A percentile compares a stretch with the other conserved stretches of the same genome.
Conservation (phyloP, 129 eudicot species). For the Flaveria sonorensis region DNA sequence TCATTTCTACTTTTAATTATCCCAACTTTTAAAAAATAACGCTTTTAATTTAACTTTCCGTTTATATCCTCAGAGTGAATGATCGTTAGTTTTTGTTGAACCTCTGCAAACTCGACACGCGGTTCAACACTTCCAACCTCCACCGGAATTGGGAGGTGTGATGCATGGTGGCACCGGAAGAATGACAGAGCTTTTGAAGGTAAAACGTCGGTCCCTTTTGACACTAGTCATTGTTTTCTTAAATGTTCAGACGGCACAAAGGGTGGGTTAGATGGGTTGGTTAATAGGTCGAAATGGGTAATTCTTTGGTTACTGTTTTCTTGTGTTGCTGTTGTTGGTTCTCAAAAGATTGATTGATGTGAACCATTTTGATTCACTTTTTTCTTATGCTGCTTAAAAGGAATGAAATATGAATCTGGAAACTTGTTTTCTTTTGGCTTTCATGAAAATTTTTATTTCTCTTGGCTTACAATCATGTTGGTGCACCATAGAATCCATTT, state of each 20-base stretch:
- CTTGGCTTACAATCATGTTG: background rate
- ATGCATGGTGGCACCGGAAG: slow-evolving; percentile 62
- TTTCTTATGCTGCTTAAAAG: slow-evolving; percentile 15
- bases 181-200: slow-evolving; percentile 93
- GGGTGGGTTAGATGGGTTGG: background rate
- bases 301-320: no score
- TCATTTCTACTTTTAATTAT: no score
- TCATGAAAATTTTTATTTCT: background rate
- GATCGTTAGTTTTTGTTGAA: slow-evolving; percentile 24
- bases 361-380: slow-evolving; percentile 75
- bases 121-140: slow-evolving; percentile 41
- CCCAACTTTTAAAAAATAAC: no score
- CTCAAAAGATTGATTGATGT: no score
- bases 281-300: background rate
- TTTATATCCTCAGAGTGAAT: no score
- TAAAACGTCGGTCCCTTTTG: slow-evolving; percentile 19
- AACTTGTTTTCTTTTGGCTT: slow-evolving; percentile 8
- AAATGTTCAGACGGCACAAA: background rate
- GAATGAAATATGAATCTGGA: slow-evolving; percentile 20
- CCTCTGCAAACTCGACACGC: slow-evolving; percentile 50
- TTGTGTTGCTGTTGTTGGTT: no score
- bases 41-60: no score
- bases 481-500: no score
- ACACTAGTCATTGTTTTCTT: background rate
- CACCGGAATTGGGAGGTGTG: slow-evolving; percentile 42